These are phyloP conservation scores for Globisporangium solare DNA, from an alignment of 352 stramenopile species.

Conservation along the genomic window DNA sequence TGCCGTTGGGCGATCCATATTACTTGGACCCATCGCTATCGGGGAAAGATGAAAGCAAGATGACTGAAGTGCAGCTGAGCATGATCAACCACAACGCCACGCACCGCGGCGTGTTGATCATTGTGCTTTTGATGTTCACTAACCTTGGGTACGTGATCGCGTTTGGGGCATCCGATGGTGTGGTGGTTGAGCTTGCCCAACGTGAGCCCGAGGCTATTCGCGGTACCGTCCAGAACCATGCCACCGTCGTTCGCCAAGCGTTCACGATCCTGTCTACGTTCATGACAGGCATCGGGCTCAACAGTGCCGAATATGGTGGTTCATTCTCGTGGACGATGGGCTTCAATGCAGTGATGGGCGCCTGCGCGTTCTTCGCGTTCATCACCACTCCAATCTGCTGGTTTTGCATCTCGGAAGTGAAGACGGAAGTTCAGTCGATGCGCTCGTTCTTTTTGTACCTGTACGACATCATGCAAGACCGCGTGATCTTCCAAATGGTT, in stretches of 20 bases:
- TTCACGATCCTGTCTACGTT: slow-evolving; percentile 44
- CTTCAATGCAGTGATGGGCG: slow-evolving; percentile 44
- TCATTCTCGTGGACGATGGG: slow-evolving; percentile 41
- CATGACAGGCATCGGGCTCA: slow-evolving; percentile 54
- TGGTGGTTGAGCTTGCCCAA: slow-evolving; percentile 55
- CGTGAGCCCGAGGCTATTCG: slow-evolving; percentile 43
- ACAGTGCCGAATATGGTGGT: slow-evolving; percentile 48
- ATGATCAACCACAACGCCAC: slow-evolving; percentile 45
- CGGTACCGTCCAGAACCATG: slow-evolving; percentile 41
- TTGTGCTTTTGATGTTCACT: slow-evolving; percentile 48
- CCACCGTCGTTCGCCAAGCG: slow-evolving; percentile 29
- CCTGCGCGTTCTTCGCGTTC: slow-evolving; percentile 28
- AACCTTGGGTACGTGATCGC: slow-evolving; percentile 56
- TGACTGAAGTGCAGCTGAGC: slow-evolving; percentile 35
- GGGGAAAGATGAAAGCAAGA: slow-evolving; percentile 22
- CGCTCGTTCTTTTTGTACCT: slow-evolving; percentile 30
- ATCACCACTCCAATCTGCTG: slow-evolving; percentile 30
- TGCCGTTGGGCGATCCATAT: slow-evolving; percentile 44
- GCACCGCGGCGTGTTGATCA: slow-evolving; percentile 33
- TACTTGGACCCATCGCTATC: slow-evolving; percentile 25
- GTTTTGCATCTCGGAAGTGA: slow-evolving; percentile 48
- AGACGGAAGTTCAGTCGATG: slow-evolving; percentile 26
- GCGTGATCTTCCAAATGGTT: slow-evolving; percentile 51
- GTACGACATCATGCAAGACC: slow-evolving; percentile 40
- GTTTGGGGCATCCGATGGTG: slow-evolving; percentile 37